Conservation (phyloP, 495 filamentous ascomycete species). For the Delitschia confertaspora region DNA sequence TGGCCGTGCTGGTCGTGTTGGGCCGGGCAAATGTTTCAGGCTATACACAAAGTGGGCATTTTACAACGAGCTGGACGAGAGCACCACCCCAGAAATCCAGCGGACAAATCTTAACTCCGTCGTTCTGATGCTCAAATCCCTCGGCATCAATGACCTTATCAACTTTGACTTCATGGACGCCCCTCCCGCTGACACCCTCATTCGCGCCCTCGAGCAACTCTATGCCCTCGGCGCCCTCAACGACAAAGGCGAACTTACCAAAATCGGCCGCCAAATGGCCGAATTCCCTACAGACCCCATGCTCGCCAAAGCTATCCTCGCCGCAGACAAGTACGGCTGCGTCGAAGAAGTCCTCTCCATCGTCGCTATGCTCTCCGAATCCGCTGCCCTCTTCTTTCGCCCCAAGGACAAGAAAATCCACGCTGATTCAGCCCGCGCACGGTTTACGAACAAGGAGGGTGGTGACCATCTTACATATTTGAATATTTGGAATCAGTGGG, state of each 20-base stretch:
- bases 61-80: slow-evolving; percentile 89
- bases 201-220: slow-evolving; percentile 81
- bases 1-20: slow-evolving; percentile 85
- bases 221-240: slow-evolving; percentile 89
- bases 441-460: slow-evolving; percentile 87
- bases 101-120: slow-evolving; percentile 78
- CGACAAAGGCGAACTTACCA: slow-evolving; percentile 81
- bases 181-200: slow-evolving; percentile 82
- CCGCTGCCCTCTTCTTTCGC: slow-evolving; percentile 82
- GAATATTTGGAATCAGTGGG: slow-evolving; percentile 98
- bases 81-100: slow-evolving; percentile 89
- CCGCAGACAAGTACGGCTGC: slow-evolving; percentile 77
- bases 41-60: slow-evolving; percentile 93
- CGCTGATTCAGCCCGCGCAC: slow-evolving; percentile 82
- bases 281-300: slow-evolving; percentile 94
- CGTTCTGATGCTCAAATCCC: slow-evolving; percentile 76
- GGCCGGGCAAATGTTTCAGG: slow-evolving; percentile 89
- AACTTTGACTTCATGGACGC: slow-evolving; percentile 97
- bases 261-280: slow-evolving; percentile 89
- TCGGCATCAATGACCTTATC: slow-evolving; percentile 89
- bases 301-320: slow-evolving; percentile 87
- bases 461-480: slow-evolving; percentile 85
- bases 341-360: slow-evolving; percentile 94
- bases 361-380: slow-evolving; percentile 87
- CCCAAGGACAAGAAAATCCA: slow-evolving; percentile 97